A percentile compares a stretch with the other conserved stretches of the same genome.
Conservation (phyloP, 352 stramenopile species). For the Pythium volutum region DNA sequence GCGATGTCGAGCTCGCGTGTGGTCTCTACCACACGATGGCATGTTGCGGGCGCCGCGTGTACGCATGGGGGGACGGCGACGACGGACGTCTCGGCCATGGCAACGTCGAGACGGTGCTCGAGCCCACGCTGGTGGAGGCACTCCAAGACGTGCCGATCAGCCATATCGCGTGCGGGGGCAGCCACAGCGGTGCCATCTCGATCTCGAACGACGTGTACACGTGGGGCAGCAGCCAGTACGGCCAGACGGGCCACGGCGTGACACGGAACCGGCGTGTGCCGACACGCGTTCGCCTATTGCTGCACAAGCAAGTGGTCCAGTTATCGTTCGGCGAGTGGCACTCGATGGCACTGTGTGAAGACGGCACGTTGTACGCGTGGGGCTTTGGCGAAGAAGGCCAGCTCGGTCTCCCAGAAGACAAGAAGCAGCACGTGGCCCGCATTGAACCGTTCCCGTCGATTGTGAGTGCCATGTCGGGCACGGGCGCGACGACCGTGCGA, state of each 20-base stretch:
- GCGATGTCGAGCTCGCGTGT: slow-evolving; percentile 44
- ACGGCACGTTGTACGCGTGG: slow-evolving; percentile 55
- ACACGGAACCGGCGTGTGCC: slow-evolving; percentile 38
- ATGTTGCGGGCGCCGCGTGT: slow-evolving; percentile 37
- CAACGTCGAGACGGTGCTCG: slow-evolving; percentile 37
- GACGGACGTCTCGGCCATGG: slow-evolving; percentile 60
- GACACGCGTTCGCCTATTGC: slow-evolving; percentile 40
- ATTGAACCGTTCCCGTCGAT: slow-evolving; percentile 44
- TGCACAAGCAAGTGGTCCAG: slow-evolving; percentile 41
- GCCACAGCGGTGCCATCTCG: slow-evolving; percentile 52
- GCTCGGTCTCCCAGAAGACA: slow-evolving; percentile 46
- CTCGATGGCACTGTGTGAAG: slow-evolving; percentile 58
- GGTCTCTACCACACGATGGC: slow-evolving; percentile 63
- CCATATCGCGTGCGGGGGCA: slow-evolving; percentile 49
- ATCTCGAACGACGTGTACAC: slow-evolving; percentile 45
- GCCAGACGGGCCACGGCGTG: slow-evolving; percentile 49
- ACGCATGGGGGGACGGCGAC: slow-evolving; percentile 64
- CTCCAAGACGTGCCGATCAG: slow-evolving; percentile 34
- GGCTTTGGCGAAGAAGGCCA: slow-evolving; percentile 75
- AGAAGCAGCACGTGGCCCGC: slow-evolving; percentile 29
- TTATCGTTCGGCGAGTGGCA: slow-evolving; percentile 70
- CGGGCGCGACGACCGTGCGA: slow-evolving; percentile 47
- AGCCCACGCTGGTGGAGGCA: slow-evolving; percentile 35
- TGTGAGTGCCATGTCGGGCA: slow-evolving; percentile 50
- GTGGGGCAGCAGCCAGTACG: slow-evolving; percentile 56